Evolutionary conservation across 2,329 filamentous ascomycete genomes (phyloP), one percentile per base, ranked within the genome.

Genomic region (Zymoseptoria tritici): DNA sequence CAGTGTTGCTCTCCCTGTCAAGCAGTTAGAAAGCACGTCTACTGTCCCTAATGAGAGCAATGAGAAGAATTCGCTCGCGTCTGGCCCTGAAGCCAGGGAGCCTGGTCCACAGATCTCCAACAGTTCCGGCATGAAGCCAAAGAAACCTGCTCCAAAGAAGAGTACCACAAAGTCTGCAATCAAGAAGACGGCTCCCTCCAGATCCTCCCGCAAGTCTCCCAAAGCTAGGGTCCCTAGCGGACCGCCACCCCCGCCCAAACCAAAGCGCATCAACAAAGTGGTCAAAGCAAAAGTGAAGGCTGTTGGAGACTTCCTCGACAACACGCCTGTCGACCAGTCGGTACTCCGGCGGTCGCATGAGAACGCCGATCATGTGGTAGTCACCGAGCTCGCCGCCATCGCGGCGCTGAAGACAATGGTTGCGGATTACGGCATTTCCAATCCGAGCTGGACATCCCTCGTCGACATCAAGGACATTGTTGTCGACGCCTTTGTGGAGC

Each of bases 401-500:
- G 58, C 36, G 6, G 56, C 53, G 36, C 36, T 62, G 16, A 54
- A 42, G 29, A 55, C 53, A 22, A 52, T 60, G 42, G 24, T 13
- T 16, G 49, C 42, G 4, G 60, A 60, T 36, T 62, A 51, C 26
- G 52, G 42, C n/a, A 21, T 62, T 9, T 42, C 29, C 7, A 53
- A 58, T 42, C 55, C 58, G 4, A 21, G 31, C n/a, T 19, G 52
- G 52, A 20, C 26, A 9, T 53, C 53, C 3, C 11, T 60, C 4
- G 46, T 56, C 4, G 58, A 60, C 4, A 56, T 52, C n/a, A 46
- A 58, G 13, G 60, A 58, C 21, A 24, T 58, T 52, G 55, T 60
- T 21, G 54, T 31, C 6, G 55, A 49, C 49, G n/a, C 21, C 13
- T 57, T 52, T 21, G 46, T 46, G 56, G 36, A 50, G 36, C 16